Evolutionary conservation across 2,329 filamentous ascomycete species (phyloP), one percentile per base, ranked within the genome.

Genomic region (Aureobasidium pullulans): DNA sequence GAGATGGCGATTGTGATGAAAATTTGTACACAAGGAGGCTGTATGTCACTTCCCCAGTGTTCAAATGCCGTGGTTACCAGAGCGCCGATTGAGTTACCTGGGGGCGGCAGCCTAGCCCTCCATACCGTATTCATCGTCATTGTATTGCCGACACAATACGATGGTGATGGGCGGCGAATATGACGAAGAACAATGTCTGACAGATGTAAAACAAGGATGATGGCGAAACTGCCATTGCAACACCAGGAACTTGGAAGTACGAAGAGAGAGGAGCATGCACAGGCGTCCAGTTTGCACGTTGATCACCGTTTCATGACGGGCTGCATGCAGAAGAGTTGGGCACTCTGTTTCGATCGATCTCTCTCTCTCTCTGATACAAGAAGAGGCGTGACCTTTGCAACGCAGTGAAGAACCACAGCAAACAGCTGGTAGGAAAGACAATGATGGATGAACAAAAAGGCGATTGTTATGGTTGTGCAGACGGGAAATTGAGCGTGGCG

Each of bases 121-220:
- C 28, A 54, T 42, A 54, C 50, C 34, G 50, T 54, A 54, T 54
- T 43, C 37, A 11, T 54, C 50, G 50, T 54, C 50, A 54, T 54
- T 31, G n/a, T 31, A 9, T 54, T n/a, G 42, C 10, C n/a, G 13
- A 23, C 16, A 23, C 19, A 28, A 44, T 19, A 32, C n/a, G 7
- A 37, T 15, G 5, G 28, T 28, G 10, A 8, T 16, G 31, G 34
- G 23, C 28, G 49, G 37, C 28, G 50, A 34, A n/a, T 32, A 43
- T 54, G 50, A 54, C 50, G 50, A 32, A 23, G 11, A 13, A n/a
- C 37, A 54, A 32, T 43, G 28, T 10, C 10, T 54, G 37, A 54
- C 50, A 43, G 37, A 42, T 34, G 50, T 34, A 5, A 56, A 46
- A 46, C 29, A 44, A 23, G 15, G 15, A 31, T 29, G 13, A 43